A percentile compares a stretch with the other conserved stretches of the same genome.
Conservation (phyloP, 306 rosid species). For the Quercus gilva region DNA sequence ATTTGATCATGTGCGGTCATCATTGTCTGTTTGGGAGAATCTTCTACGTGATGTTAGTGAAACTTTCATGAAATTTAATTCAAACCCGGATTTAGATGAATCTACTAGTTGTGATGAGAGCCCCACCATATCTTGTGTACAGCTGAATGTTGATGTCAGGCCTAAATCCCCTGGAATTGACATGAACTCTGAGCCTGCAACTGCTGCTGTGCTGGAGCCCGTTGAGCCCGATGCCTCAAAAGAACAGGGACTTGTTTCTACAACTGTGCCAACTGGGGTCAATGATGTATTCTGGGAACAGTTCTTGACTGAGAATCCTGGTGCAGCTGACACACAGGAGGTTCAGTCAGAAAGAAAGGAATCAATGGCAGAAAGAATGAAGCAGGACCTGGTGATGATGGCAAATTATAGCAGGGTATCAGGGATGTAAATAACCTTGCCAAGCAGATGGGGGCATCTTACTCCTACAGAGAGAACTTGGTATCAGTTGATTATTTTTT, state of each 20-base stretch:
- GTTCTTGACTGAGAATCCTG: constrained; percentile 86
- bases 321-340: constrained; percentile 59
- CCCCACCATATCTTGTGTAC: constrained; percentile 44
- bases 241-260: constrained; percentile 33
- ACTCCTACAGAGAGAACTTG: constrained; percentile 51
- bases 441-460: constrained; percentile 76
- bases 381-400: constrained; percentile 42
- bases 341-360: constrained; percentile 61
- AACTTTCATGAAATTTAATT: constrained; percentile 19
- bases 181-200: constrained; percentile 58
- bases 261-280: constrained; percentile 38
- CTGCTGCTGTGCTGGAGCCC: constrained; percentile 21
- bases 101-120: constrained; percentile 43
- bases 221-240: constrained; percentile 30
- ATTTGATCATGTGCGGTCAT: constrained; percentile 56
- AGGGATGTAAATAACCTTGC: constrained; percentile 62
- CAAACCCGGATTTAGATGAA: constrained; percentile 55
- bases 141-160: constrained; percentile 38
- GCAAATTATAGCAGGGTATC: constrained; percentile 59
- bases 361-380: constrained; percentile 41
- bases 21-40: constrained; percentile 61
- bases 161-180: constrained; percentile 55
- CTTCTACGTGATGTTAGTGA: constrained; percentile 33
- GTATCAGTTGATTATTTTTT: constrained; percentile 26
- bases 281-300: constrained; percentile 83